phyloP scores from a whole-genome alignment of 2,329 filamentous ascomycete species.

The Neofusicoccum laricinum region DNA sequence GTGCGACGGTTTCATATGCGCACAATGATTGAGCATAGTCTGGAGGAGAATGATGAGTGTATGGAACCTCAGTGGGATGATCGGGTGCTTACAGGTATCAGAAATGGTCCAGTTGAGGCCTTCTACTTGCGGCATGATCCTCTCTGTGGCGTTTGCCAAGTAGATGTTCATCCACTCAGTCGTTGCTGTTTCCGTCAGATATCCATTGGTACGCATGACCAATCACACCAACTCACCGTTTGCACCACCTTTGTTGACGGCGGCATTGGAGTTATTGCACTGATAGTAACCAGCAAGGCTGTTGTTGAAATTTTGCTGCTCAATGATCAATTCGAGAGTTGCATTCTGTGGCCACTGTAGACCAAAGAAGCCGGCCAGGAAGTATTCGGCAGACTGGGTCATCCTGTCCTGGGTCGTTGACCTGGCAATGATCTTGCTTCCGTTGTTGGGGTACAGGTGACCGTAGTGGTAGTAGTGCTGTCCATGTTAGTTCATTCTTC shows the following conservation, averaged over 20 bases:
- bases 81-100: constrained; percentile 28
- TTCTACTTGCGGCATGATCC: constrained; percentile 54
- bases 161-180: constrained; percentile 63
- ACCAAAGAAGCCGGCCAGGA: constrained; percentile 75
- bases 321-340: constrained; percentile 70
- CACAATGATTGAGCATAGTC: constrained; percentile 70
- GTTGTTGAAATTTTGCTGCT: constrained; percentile 64
- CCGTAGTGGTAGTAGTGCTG: constrained; percentile 69
- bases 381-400: constrained; percentile 74
- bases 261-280: constrained; percentile 59
- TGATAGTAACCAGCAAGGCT: constrained; percentile 65
- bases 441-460: constrained; percentile 64
- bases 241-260: not conserved
- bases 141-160: constrained; percentile 60
- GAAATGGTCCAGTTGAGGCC: constrained; percentile 34
- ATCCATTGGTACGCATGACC: not conserved
- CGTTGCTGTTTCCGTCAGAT: constrained; percentile 38
- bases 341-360: constrained; percentile 70
- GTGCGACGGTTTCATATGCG: constrained; percentile 74
- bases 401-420: constrained; percentile 76
- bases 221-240: not conserved
- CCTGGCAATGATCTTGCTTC: constrained; percentile 68
- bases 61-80: constrained; percentile 16
- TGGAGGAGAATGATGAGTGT: constrained; percentile 21
- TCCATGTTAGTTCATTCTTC: not conserved